Conservation (phyloP, 208 protist species). For the Trypanosoma cruzi region DNA sequence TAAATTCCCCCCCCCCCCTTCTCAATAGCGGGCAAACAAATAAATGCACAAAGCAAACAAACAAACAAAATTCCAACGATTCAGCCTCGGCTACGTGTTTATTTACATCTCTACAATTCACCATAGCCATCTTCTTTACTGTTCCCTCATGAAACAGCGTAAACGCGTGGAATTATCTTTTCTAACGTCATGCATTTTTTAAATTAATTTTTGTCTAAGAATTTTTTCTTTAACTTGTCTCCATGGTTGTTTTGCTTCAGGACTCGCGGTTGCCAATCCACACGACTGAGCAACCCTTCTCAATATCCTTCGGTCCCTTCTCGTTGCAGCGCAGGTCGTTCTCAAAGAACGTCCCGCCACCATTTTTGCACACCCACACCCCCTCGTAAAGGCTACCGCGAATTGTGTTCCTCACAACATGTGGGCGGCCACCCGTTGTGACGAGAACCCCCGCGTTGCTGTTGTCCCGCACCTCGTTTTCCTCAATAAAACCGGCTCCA, state of each 20-base stretch:
- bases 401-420: conserved; percentile 78
- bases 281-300: conserved; percentile 46
- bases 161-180: no score
- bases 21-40: no score
- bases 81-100: no score
- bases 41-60: no score
- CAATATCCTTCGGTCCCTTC: conserved; percentile 79
- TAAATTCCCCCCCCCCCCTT: no score
- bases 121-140: no score
- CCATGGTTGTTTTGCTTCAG: neutral
- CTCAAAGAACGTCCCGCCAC: conserved; percentile 69
- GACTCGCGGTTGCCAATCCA: conserved; percentile 69
- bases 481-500: conserved; percentile 72
- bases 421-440: conserved; percentile 62
- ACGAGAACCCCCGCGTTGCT: conserved; percentile 86
- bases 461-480: conserved; percentile 76
- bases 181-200: no score
- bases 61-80: no score
- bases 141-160: no score
- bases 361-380: conserved; percentile 88
- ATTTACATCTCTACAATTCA: no score
- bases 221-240: no score
- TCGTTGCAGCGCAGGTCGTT: conserved; percentile 88
- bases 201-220: no score
- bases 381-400: conserved; percentile 84